These are phyloP conservation scores for Eutypa lata DNA, from an alignment of 2,329 filamentous ascomycete species.

Conservation along the genomic window DNA sequence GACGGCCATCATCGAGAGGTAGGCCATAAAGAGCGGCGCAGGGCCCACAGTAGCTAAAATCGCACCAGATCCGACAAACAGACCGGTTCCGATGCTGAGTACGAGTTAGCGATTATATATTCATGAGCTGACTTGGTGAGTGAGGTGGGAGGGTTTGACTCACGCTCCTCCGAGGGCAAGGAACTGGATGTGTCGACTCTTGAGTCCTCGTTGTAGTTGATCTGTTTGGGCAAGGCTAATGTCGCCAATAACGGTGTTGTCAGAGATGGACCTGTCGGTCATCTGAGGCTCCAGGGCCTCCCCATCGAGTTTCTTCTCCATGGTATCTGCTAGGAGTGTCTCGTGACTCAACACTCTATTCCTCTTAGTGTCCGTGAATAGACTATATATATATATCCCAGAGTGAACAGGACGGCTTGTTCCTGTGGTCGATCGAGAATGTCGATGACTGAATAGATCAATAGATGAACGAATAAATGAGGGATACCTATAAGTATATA, in stretches of 20 bases:
- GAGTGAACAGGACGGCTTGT: too few species aligned
- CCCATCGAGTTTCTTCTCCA: slow-evolving; percentile 12
- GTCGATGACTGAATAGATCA: too few species aligned
- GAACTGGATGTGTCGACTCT: slow-evolving; percentile 60
- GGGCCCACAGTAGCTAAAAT: slow-evolving; percentile 57
- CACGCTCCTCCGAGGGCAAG: slow-evolving; percentile 50
- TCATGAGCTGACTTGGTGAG: too few species aligned
- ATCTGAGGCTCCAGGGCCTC: slow-evolving; percentile 20
- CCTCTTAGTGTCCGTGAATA: too few species aligned
- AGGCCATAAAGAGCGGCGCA: slow-evolving; percentile 68
- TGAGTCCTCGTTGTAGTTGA: slow-evolving; percentile 54
- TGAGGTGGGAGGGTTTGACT: slow-evolving; percentile 14
- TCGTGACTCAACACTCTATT: neutral
- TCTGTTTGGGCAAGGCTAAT: slow-evolving; percentile 31
- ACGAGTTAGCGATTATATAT: neutral
- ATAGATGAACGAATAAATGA: too few species aligned
- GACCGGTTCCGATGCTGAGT: slow-evolving; percentile 56
- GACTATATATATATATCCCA: too few species aligned
- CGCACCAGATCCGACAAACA: slow-evolving; percentile 60
- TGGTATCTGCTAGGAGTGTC: slow-evolving; percentile 3
- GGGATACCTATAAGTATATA: too few species aligned
- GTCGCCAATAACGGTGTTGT: slow-evolving; percentile 16
- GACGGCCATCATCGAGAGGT: slow-evolving; percentile 53
- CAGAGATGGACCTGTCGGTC: slow-evolving; percentile 19
- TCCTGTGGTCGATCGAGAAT: too few species aligned